These are phyloP conservation scores for Eucalyptus marginata DNA, from an alignment of 345 rosid species.

Conservation along the genomic window DNA sequence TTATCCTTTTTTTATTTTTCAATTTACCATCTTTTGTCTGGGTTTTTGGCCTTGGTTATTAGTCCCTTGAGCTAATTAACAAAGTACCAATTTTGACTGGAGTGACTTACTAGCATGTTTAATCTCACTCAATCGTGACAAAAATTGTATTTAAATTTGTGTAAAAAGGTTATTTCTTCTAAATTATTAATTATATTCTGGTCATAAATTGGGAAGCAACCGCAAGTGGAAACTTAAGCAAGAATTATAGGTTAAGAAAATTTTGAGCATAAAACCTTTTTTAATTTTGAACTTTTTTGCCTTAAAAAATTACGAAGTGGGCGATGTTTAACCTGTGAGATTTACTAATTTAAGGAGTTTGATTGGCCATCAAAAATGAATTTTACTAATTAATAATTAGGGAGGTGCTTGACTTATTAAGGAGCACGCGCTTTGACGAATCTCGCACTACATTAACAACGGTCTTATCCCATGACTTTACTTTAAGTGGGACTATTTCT, in stretches of 20 bases:
- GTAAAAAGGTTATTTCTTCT: too few species aligned
- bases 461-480: background rate
- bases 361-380: background rate
- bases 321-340: background rate
- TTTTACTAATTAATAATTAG: too few species aligned
- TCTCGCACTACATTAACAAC: background rate
- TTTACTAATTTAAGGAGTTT: background rate
- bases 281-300: too few species aligned
- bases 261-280: background rate
- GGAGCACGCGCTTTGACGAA: background rate
- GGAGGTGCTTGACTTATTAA: background rate
- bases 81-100: background rate
- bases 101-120: background rate
- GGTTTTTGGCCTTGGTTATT: background rate
- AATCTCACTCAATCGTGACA: too few species aligned
- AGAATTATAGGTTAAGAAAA: background rate
- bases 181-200: too few species aligned
- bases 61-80: background rate
- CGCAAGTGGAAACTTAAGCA: background rate
- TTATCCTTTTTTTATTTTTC: too few species aligned
- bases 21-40: background rate
- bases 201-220: background rate
- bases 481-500: background rate
- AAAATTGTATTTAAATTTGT: too few species aligned
- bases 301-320: background rate